phyloP scores from a whole-genome alignment of 2,329 filamentous ascomycete genomes.

The Trichophyton benhamiae region DNA sequence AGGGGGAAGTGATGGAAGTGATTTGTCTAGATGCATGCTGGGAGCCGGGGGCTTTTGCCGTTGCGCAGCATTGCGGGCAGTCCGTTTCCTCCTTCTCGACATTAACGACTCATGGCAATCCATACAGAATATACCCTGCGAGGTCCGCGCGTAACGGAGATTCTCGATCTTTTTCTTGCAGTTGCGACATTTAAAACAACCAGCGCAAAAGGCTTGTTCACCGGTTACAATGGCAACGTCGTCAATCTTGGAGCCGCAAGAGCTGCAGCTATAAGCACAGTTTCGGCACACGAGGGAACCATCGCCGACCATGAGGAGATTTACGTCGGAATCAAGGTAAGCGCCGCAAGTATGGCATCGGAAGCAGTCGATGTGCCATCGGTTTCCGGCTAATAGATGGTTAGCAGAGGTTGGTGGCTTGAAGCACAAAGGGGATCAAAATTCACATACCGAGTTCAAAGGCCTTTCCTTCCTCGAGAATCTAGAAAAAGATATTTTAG shows the following conservation, averaged over 20 bases:
- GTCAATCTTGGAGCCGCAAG: constrained; percentile 94
- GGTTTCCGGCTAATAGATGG: constrained; percentile 60
- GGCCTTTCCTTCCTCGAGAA: constrained; percentile 95
- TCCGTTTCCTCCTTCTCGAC: constrained; percentile 72
- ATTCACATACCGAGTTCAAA: constrained; percentile 74
- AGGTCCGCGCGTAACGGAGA: constrained; percentile 89
- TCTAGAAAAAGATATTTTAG: constrained; percentile 42
- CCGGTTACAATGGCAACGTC: constrained; percentile 94
- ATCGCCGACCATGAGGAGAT: constrained; percentile 90
- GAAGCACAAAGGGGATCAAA: constrained; percentile 14
- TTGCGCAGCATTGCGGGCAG: constrained; percentile 18
- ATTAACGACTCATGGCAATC: constrained; percentile 94
- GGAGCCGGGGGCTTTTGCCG: constrained; percentile 18
- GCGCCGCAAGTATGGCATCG: constrained; percentile 92
- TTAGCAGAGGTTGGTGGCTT: constrained; percentile 5
- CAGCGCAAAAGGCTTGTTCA: constrained; percentile 94
- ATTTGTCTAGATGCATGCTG: constrained; percentile 69
- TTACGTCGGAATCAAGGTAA: constrained; percentile 93
- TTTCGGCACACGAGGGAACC: constrained; percentile 98
- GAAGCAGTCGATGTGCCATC: constrained; percentile 99
- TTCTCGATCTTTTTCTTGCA: constrained; percentile 99
- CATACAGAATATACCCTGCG: constrained; percentile 99
- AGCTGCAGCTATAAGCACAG: constrained; percentile 97
- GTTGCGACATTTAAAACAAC: constrained; percentile 93
- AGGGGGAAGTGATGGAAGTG: constrained; percentile 76